A percentile compares a stretch with the other conserved stretches of the same genome.
These are phyloP conservation scores for Diacronema lutheri DNA, from an alignment of 78 protist species.

Conservation along the genomic window DNA sequence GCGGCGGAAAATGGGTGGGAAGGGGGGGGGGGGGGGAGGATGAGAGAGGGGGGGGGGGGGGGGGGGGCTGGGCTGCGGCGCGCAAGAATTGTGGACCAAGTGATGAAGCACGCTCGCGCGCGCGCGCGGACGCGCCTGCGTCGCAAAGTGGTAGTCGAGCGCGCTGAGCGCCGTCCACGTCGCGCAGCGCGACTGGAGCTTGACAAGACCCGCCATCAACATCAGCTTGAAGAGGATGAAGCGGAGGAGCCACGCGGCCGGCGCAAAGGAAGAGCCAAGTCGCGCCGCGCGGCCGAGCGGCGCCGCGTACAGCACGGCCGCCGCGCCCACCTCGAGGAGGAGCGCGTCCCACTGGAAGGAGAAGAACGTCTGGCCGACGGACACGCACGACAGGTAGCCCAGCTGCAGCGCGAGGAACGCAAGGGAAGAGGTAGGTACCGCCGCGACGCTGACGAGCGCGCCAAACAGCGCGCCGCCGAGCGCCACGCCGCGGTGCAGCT, in stretches of 20 bases:
- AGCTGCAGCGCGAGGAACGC: neutral
- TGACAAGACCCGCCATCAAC: conserved; percentile 55
- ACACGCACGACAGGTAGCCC: neutral
- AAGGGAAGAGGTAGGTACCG: neutral
- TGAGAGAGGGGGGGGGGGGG: conserved; percentile 17
- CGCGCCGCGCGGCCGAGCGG: neutral
- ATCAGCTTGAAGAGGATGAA: conserved; percentile 56
- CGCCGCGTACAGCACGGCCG: neutral
- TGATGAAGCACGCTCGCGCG: too few species aligned
- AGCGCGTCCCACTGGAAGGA: conserved; percentile 57
- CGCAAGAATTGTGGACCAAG: conserved; percentile 60
- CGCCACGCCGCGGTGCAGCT: too few species aligned
- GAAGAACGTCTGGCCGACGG: conserved; percentile 13
- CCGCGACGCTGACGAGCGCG: neutral
- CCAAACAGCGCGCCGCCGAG: neutral
- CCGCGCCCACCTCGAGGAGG: conserved; percentile 11
- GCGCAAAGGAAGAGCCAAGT: neutral
- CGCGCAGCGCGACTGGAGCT: conserved; percentile 40
- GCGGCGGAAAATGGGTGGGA: conserved; percentile 60
- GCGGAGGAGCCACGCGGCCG: conserved; percentile 5
- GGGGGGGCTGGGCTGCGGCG: conserved; percentile 27
- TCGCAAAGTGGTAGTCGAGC: conserved; percentile 59
- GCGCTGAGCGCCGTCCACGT: conserved; percentile 68
- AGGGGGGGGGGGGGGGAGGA: conserved; percentile 48
- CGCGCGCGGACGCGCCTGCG: too few species aligned